phyloP scores from a whole-genome alignment of 805 yeast genomes.

The Helenozyma baotianmanensis region DNA sequence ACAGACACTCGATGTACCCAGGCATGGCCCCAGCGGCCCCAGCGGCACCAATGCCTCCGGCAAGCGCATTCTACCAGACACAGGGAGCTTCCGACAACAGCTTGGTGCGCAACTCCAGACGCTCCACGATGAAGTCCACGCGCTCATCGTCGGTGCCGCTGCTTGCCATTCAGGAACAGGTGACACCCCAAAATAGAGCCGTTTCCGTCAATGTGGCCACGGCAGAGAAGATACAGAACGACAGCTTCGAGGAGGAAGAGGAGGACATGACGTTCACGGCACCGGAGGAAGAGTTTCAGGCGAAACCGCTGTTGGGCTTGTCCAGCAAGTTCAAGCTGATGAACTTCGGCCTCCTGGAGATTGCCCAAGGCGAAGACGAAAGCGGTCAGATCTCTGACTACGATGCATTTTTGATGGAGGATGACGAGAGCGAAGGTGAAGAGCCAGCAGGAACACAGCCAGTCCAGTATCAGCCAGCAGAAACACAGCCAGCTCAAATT shows the following conservation, averaged over 20 bases:
- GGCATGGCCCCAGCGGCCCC: slow-evolving; percentile 3
- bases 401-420: slow-evolving; percentile 11
- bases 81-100: slow-evolving; percentile 4
- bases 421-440: slow-evolving; percentile 1
- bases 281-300: no score
- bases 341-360: slow-evolving; percentile 3
- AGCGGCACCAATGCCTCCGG: slow-evolving; percentile 2
- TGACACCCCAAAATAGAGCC: slow-evolving; percentile 5
- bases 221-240: not conserved
- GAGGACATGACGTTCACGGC: no score
- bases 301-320: no score
- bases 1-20: slow-evolving; percentile 12
- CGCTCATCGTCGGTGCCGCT: slow-evolving; percentile 36
- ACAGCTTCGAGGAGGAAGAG: not conserved
- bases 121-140: slow-evolving; percentile 28
- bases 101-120: slow-evolving; percentile 23
- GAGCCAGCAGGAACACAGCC: no score
- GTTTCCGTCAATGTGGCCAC: slow-evolving; percentile 10
- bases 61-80: slow-evolving; percentile 10
- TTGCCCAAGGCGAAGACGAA: not conserved
- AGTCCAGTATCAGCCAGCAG: no score
- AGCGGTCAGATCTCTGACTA: slow-evolving; percentile 14
- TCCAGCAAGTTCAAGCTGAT: slow-evolving; percentile 1
- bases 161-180: slow-evolving; percentile 3
- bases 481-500: no score